A percentile compares a stretch with the other conserved stretches of the same genome.
phyloP scores from a whole-genome alignment of 2,329 filamentous ascomycete species.

The Ceratocystis albifundus region DNA sequence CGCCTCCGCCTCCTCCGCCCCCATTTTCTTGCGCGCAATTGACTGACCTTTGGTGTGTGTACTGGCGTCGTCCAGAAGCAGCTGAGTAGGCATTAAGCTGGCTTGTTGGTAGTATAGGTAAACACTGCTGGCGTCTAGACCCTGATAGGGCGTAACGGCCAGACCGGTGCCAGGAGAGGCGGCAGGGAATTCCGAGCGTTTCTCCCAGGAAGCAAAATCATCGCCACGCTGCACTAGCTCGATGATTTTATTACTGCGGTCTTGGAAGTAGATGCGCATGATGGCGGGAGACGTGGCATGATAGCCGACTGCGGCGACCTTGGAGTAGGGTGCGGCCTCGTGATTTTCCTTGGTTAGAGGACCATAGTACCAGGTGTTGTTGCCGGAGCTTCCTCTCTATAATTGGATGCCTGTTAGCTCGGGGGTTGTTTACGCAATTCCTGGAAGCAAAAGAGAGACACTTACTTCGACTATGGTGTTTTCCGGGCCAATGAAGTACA shows the following conservation, averaged over 20 bases:
- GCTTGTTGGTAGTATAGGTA: conserved; percentile 22
- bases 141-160: conserved; percentile 19
- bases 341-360: conserved; percentile 19
- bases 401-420: not conserved
- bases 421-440: too few species aligned
- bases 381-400: conserved; percentile 21
- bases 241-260: conserved; percentile 22
- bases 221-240: conserved; percentile 23
- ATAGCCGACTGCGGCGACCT: conserved; percentile 22
- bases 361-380: conserved; percentile 22
- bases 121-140: conserved; percentile 20
- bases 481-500: conserved; percentile 21
- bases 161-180: conserved; percentile 21
- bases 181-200: conserved; percentile 18
- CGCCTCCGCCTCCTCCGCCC: too few species aligned
- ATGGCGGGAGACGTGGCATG: conserved; percentile 21
- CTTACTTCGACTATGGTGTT: conserved; percentile 22
- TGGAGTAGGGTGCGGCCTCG: conserved; percentile 21
- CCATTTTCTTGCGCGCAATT: not conserved
- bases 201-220: conserved; percentile 21
- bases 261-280: conserved; percentile 22
- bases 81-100: conserved; percentile 18
- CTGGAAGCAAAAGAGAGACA: not conserved
- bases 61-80: conserved; percentile 18
- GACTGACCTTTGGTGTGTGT: conserved; percentile 17